Evolutionary conservation across 441 rosid genomes (phyloP).

Genomic region (Euphorbia schlechtendalii): DNA sequence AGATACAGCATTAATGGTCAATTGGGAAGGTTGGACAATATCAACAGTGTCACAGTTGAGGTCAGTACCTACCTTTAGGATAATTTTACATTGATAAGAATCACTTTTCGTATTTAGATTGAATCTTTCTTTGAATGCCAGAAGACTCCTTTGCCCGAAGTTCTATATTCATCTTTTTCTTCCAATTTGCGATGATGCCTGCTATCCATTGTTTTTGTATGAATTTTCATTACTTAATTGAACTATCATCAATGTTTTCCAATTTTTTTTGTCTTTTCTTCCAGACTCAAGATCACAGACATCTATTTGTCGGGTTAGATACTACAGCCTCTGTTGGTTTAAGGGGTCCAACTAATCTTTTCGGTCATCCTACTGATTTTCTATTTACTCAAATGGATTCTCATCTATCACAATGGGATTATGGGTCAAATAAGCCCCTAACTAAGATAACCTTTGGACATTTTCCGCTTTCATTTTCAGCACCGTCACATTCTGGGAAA

Average conservation of each 20-base stretch:
- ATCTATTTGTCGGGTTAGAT: slow-evolving; percentile 82
- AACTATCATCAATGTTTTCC: background rate
- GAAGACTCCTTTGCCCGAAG: slow-evolving; percentile 1
- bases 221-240: background rate
- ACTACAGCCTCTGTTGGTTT: slow-evolving; percentile 67
- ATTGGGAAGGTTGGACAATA: slow-evolving; percentile 45
- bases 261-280: slow-evolving; percentile 17
- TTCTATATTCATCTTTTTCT: background rate
- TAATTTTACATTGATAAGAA: background rate
- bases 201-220: background rate
- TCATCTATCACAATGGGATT: slow-evolving; percentile 72
- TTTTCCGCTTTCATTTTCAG: slow-evolving; percentile 84
- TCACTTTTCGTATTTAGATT: background rate
- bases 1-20: slow-evolving; percentile 75
- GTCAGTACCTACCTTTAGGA: slow-evolving; percentile 33
- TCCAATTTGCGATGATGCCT: slow-evolving; percentile 4
- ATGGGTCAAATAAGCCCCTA: slow-evolving; percentile 43
- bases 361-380: slow-evolving; percentile 85
- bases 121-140: background rate
- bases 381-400: slow-evolving; percentile 51
- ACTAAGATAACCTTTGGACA: slow-evolving; percentile 88
- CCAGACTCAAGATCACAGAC: slow-evolving; percentile 54
- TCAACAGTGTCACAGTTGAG: slow-evolving; percentile 70
- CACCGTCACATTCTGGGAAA: slow-evolving; percentile 46
- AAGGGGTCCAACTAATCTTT: slow-evolving; percentile 89